Conservation (phyloP, 78 protist species). For the Protostelium mycophagum region DNA sequence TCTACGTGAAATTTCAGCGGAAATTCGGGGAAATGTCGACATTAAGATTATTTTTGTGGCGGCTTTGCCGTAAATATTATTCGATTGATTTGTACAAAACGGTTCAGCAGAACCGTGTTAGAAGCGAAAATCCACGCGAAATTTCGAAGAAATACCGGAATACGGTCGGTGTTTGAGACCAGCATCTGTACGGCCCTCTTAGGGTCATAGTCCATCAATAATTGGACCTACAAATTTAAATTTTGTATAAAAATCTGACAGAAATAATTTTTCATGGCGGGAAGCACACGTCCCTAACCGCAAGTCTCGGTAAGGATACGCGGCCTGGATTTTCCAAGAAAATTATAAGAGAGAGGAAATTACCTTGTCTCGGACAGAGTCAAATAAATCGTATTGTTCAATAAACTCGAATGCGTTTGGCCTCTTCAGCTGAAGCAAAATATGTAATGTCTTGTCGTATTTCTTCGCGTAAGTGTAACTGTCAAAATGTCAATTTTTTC, state of each 20-base stretch:
- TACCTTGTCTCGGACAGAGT: constrained; percentile 47
- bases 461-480: constrained; percentile 28
- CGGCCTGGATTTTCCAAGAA: no score
- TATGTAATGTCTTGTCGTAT: constrained; percentile 60
- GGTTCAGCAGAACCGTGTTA: no score
- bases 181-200: constrained; percentile 58
- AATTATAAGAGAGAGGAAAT: background rate
- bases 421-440: constrained; percentile 36
- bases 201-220: constrained; percentile 42
- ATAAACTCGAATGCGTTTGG: constrained; percentile 72
- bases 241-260: background rate
- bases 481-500: no score
- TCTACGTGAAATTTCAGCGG: background rate
- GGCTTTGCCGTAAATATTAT: no score
- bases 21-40: background rate
- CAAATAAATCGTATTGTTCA: constrained; percentile 32
- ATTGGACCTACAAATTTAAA: background rate
- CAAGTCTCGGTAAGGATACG: no score
- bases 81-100: no score
- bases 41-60: no score
- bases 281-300: no score
- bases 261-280: no score
- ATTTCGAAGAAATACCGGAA: constrained; percentile 28
- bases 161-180: constrained; percentile 46
- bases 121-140: no score